These are phyloP conservation scores for Silene uniflora DNA, from an alignment of 148 eudicot genomes.

Conservation along the genomic window DNA sequence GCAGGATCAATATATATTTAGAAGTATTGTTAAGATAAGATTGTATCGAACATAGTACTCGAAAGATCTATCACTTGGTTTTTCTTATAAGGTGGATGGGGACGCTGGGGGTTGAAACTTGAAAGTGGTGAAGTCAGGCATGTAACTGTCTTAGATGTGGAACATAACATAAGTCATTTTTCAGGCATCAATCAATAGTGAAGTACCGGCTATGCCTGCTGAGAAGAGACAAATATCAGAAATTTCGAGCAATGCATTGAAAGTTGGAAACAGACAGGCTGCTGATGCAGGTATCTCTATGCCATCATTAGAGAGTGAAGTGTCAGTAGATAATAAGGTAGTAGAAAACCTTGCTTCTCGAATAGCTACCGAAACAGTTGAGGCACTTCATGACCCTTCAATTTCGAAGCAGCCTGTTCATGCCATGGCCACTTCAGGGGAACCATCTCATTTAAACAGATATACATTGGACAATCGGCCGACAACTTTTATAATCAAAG, in stretches of 20 bases:
- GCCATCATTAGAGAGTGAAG: conserved; percentile 31
- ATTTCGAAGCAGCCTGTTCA: conserved; percentile 47
- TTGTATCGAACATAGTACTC: no score
- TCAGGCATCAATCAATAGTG: conserved; percentile 70
- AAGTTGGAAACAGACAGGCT: conserved; percentile 34
- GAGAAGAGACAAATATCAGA: conserved; percentile 52
- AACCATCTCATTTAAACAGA: conserved; percentile 45
- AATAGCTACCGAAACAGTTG: conserved; percentile 26
- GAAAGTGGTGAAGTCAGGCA: neutral
- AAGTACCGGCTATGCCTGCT: conserved; percentile 42
- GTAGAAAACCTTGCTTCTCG: conserved; percentile 31
- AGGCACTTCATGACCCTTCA: conserved; percentile 33
- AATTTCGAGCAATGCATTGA: conserved; percentile 30
- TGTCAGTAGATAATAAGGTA: conserved; percentile 27
- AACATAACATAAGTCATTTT: conserved; percentile 12
- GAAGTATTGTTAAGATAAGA: no score
- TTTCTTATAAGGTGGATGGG: neutral
- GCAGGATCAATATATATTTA: no score
- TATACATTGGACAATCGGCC: conserved; percentile 91
- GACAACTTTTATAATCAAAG: conserved; percentile 50
- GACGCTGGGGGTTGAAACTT: neutral
- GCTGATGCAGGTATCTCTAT: conserved; percentile 31
- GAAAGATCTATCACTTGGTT: neutral
- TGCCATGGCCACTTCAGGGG: conserved; percentile 50
- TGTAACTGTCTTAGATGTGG: neutral